These are phyloP conservation scores for Kodamaea laetipori DNA, from an alignment of 805 yeast species.

Conservation along the genomic window DNA sequence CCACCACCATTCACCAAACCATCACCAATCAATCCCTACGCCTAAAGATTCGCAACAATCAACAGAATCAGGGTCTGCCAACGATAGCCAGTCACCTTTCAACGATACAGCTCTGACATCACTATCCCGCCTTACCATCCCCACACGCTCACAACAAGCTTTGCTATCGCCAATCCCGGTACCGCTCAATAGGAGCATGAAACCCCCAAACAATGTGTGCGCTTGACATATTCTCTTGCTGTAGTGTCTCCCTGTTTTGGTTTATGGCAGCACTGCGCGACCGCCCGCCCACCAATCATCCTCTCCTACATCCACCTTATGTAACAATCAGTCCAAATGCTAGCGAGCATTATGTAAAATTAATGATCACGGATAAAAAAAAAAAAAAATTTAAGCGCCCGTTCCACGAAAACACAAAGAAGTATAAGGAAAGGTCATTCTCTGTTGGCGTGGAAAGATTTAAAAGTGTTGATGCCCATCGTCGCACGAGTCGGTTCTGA, in stretches of 20 bases:
- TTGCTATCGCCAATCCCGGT: no score
- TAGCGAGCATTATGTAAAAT: constrained; percentile 3
- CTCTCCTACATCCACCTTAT: not conserved
- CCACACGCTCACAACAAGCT: not conserved
- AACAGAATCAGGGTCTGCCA: no score
- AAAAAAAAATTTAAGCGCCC: constrained; percentile 5
- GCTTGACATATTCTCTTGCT: no score
- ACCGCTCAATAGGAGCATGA: no score
- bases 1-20: no score
- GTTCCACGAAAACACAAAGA: constrained; percentile 2
- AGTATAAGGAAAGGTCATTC: constrained; percentile 5
- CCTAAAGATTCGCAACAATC: no score
- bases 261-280: constrained; percentile 2
- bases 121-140: not conserved
- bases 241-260: constrained; percentile 1
- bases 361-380: constrained; percentile 5
- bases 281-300: not conserved
- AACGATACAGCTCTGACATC: not conserved
- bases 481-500: constrained; percentile 1
- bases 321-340: constrained; percentile 2
- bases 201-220: no score
- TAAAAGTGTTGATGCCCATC: constrained; percentile 5
- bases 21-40: no score
- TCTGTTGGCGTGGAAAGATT: not conserved
- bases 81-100: no score